Conservation (phyloP, 2,329 filamentous ascomycete species). For the Fusarium liriodendri region DNA sequence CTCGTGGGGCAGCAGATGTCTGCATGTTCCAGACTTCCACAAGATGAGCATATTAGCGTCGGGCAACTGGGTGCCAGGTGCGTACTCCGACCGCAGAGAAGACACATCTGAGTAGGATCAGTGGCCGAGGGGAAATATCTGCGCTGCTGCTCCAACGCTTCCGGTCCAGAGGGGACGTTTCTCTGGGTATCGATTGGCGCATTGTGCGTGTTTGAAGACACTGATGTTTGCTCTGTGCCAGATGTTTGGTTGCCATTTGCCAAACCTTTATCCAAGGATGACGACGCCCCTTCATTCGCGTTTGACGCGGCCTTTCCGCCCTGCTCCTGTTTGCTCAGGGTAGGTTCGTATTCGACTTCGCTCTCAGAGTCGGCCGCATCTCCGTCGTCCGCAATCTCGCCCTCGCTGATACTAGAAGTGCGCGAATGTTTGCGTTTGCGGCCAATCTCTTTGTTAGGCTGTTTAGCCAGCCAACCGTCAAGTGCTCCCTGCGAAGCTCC, state of each 20-base stretch:
- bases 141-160: conserved; percentile 54
- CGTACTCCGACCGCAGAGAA: conserved; percentile 61
- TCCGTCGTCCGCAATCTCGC: conserved; percentile 10
- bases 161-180: conserved; percentile 43
- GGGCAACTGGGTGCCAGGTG: conserved; percentile 61
- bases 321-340: conserved; percentile 23
- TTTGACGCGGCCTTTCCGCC: conserved; percentile 4
- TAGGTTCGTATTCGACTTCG: conserved; percentile 44
- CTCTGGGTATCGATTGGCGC: conserved; percentile 28
- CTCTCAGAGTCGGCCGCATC: conserved; percentile 38
- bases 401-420: conserved; percentile 37
- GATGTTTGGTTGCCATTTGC: conserved; percentile 21
- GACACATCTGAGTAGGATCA: conserved; percentile 58
- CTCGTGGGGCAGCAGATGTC: conserved; percentile 62
- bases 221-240: conserved; percentile 2
- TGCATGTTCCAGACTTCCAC: conserved; percentile 58
- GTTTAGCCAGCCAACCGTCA: conserved; percentile 16
- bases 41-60: conserved; percentile 60
- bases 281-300: conserved; percentile 8
- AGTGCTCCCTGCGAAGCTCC: conserved; percentile 7
- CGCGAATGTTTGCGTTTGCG: conserved; percentile 31
- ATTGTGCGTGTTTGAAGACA: conserved; percentile 2
- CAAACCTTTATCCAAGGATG: not conserved
- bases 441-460: conserved; percentile 6
- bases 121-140: conserved; percentile 64